Conservation (phyloP, 1,284 basidiomycete species). For the Boletus semigastroideus region DNA sequence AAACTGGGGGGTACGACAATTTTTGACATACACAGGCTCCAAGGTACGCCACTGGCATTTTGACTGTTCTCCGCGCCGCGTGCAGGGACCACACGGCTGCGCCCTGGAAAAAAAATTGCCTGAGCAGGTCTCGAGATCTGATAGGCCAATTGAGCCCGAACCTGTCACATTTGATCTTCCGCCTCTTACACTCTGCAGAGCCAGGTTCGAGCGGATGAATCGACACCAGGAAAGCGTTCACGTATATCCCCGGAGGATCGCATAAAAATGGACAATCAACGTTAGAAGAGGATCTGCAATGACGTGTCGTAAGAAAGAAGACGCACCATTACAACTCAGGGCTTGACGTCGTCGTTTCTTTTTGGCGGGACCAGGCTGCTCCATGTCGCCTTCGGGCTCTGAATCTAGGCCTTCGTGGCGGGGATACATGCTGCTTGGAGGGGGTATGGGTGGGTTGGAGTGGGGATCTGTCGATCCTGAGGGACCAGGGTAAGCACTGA, state of each 20-base stretch:
- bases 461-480: conserved; percentile 32
- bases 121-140: conserved; percentile 19
- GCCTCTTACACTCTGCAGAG: conserved; percentile 52
- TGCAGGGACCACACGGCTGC: conserved; percentile 58
- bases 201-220: conserved; percentile 2
- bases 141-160: conserved; percentile 31
- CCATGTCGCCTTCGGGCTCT: conserved; percentile 46
- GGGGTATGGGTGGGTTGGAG: conserved; percentile 21
- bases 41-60: conserved; percentile 60
- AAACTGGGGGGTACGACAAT: background rate
- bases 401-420: conserved; percentile 43
- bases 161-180: conserved; percentile 65
- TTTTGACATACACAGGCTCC: conserved; percentile 50
- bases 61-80: conserved; percentile 50
- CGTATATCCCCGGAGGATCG: background rate
- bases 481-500: conserved; percentile 21
- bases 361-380: conserved; percentile 58
- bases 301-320: conserved; percentile 2
- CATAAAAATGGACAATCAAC: background rate
- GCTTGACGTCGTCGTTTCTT: conserved; percentile 75
- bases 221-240: background rate
- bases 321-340: conserved; percentile 73
- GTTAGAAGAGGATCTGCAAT: conserved; percentile 13
- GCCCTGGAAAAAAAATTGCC: conserved; percentile 33
- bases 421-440: conserved; percentile 30